Percentiles rank a stretch among this genome's conserved stretches.
phyloP scores from a whole-genome alignment of 2,329 filamentous ascomycete genomes.

The Aspergillus sp. region DNA sequence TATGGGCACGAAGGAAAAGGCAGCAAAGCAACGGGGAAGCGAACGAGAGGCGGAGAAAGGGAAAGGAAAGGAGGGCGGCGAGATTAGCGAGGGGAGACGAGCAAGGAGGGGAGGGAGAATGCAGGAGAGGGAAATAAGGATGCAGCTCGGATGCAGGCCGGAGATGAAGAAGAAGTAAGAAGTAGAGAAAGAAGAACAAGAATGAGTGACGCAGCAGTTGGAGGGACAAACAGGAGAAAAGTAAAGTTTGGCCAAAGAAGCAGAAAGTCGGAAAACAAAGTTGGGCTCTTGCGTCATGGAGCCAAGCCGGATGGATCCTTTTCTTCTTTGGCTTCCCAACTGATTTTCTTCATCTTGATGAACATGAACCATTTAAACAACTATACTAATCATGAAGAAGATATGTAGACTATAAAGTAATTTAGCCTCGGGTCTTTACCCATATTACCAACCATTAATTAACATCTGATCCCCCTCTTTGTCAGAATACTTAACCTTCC shows the following conservation, averaged over 20 bases:
- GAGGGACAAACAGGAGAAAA: not conserved
- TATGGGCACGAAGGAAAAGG: not conserved
- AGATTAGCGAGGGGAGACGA: not conserved
- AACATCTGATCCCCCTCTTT: too few relatives aligned
- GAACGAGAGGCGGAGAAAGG: slow-evolving; percentile 6
- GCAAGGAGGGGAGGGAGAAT: slow-evolving; percentile 3
- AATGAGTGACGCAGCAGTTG: not conserved
- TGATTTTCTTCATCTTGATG: too few relatives aligned
- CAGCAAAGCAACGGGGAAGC: not conserved
- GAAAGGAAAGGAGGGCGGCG: slow-evolving; percentile 2
- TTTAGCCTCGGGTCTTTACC: too few relatives aligned
- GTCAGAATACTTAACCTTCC: too few relatives aligned
- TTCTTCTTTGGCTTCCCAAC: too few relatives aligned
- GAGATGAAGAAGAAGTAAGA: not conserved
- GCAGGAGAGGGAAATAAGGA: not conserved
- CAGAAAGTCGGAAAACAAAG: not conserved
- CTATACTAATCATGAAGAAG: too few relatives aligned
- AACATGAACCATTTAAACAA: too few relatives aligned
- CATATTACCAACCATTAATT: too few relatives aligned
- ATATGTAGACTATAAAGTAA: too few relatives aligned
- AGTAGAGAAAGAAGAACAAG: not conserved
- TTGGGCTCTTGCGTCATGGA: slow-evolving; percentile 12
- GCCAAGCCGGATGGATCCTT: slow-evolving; percentile 3
- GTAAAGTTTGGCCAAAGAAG: not conserved
- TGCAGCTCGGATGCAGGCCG: not conserved